Evolutionary conservation across 352 stramenopile species (phyloP), one percentile per base, ranked within the genome.

Genomic region (Globisporangium recalcitrans): DNA sequence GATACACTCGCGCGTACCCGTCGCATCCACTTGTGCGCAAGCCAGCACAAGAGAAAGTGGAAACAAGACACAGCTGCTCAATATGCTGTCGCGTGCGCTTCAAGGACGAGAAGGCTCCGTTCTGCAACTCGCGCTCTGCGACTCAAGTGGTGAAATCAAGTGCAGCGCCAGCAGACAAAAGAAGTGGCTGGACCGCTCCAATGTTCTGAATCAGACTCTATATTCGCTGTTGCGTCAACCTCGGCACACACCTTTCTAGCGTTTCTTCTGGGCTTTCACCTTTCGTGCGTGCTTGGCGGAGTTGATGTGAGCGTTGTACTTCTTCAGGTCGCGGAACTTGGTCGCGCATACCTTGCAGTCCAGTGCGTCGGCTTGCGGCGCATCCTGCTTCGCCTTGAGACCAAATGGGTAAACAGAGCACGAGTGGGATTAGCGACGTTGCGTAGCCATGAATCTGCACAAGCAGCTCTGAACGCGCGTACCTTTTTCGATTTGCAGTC

Each of bases 281-380:
- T 80, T 82, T 52, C 84, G 82, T 16, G 82, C 77, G 63, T 94
- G 85, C 62, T 94, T 94, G 48, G 79, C 75, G n/a, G 85, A 91
- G 67, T 94, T 94, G 67, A 91, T 82, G 70, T 94, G 85, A 29
- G 76, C 82, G 47, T 94, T 94, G 78, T 85, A 94, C 65, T 91
- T 91, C 68, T 90, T 92, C 29, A 77, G 53, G 57, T 89, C 76
- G 10, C 72, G 71, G 52, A 91, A 94, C 32, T 55, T 70, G 38
- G 85, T 61, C 16, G 64, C 59, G 51, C 85, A 94, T 14, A 78
- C 64, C 42, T 82, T 74, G 55, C 85, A 94, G 47, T 69, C 65
- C 61, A 85, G 71, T 26, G 68, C 67, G n/a, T 57, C 40, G 2
- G 51, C 59, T 1, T 52, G 26, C 16, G 61, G 34, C 9, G 65